phyloP scores from a whole-genome alignment of 2,329 filamentous ascomycete species.

The Fusarium verticillioides region DNA sequence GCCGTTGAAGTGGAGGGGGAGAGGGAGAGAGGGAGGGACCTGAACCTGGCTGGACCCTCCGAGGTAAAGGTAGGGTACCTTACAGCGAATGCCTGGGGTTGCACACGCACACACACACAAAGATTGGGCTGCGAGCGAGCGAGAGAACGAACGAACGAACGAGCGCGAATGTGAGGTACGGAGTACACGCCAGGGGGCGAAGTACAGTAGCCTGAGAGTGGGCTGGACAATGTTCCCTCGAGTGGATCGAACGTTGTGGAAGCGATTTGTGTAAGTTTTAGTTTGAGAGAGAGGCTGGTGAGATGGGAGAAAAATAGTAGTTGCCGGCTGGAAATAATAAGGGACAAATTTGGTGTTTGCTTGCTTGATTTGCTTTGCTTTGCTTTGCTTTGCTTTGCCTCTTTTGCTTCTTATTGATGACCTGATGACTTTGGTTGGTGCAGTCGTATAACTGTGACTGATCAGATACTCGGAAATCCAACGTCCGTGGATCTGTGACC shows the following conservation, averaged over 20 bases:
- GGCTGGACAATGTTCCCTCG: neutral
- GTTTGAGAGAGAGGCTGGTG: neutral
- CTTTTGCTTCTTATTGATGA: slow-evolving; percentile 21
- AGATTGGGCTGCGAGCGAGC: neutral
- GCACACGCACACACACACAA: neutral
- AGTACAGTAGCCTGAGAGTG: slow-evolving; percentile 11
- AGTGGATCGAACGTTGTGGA: slow-evolving; percentile 35
- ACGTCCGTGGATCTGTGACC: slow-evolving; percentile 6
- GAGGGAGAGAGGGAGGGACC: slow-evolving; percentile 1
- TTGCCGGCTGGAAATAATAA: neutral
- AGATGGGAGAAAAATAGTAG: neutral
- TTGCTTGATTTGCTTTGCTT: neutral
- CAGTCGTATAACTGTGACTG: slow-evolving; percentile 15
- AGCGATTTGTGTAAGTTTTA: slow-evolving; percentile 28
- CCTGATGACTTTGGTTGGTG: slow-evolving; percentile 16
- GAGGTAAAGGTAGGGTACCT: slow-evolving; percentile 31
- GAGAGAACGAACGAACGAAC: neutral
- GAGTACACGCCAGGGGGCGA: slow-evolving; percentile 21
- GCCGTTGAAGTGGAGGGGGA: slow-evolving; percentile 34
- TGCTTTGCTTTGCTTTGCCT: slow-evolving; percentile 8
- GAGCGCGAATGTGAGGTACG: neutral
- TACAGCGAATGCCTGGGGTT: slow-evolving; percentile 35
- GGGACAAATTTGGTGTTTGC: neutral
- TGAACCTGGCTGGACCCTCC: slow-evolving; percentile 8
- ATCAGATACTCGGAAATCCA: slow-evolving; percentile 6